phyloP scores from a whole-genome alignment of 306 rosid genomes.

The Crotalaria pallida region DNA sequence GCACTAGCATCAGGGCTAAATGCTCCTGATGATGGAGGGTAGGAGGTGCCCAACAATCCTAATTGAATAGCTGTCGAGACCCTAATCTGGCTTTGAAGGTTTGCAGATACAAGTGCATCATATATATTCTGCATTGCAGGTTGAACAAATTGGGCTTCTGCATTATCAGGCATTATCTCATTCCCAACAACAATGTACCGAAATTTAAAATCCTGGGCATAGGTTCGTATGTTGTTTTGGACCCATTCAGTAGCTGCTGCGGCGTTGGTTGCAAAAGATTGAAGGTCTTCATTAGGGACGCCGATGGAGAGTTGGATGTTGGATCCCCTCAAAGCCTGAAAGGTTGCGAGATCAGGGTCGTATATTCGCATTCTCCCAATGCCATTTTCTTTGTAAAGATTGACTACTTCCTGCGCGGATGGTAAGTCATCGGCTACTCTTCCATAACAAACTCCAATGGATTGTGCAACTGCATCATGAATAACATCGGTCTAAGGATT shows the following conservation, averaged over 20 bases:
- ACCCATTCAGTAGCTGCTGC: conserved; percentile 36
- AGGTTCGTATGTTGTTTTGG: conserved; percentile 16
- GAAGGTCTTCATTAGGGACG: conserved; percentile 12
- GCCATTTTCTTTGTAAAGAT: conserved; percentile 27
- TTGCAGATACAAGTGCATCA: conserved; percentile 19
- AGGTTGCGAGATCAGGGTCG: conserved; percentile 20
- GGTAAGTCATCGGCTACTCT: conserved; percentile 25
- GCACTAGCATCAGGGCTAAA: conserved; percentile 18
- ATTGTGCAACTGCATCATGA: conserved; percentile 21
- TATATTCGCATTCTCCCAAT: conserved; percentile 40
- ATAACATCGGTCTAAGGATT: too few species aligned
- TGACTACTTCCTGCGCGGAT: conserved; percentile 22
- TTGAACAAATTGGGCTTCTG: not conserved
- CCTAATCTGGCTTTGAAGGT: conserved; percentile 32
- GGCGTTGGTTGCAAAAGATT: conserved; percentile 13
- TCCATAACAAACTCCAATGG: conserved; percentile 45
- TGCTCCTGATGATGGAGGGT: conserved; percentile 39
- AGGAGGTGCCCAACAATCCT: conserved; percentile 18
- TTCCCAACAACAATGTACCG: conserved; percentile 48
- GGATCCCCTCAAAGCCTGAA: conserved; percentile 43
- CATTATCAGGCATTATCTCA: conserved; percentile 26
- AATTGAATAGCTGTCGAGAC: conserved; percentile 45
- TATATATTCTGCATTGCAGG: conserved; percentile 36
- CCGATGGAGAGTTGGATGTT: conserved; percentile 42
- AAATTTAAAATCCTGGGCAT: conserved; percentile 29